Evolutionary conservation across 2,329 filamentous ascomycete species (phyloP).

Genomic region (Neurospora sp.): DNA sequence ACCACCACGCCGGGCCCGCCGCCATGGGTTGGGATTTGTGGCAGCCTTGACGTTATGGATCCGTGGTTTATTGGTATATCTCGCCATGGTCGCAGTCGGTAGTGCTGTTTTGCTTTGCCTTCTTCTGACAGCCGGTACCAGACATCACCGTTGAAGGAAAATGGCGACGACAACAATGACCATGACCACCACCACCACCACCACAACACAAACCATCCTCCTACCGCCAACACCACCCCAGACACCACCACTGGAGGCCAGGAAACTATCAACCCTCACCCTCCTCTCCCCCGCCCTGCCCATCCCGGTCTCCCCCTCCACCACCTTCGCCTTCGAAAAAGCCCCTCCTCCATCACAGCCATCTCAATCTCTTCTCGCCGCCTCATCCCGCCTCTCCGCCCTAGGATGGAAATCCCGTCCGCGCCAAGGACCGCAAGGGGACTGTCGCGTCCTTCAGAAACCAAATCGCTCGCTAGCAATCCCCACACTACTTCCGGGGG

Average conservation of each 20-base stretch:
- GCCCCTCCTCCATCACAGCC: background rate
- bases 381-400: background rate
- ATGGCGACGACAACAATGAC: background rate
- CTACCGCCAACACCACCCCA: background rate
- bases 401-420: background rate
- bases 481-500: background rate
- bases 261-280: background rate
- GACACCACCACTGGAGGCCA: background rate
- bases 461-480: background rate
- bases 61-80: background rate
- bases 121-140: background rate
- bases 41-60: background rate
- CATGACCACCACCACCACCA: background rate
- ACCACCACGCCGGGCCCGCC: background rate
- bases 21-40: background rate
- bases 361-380: background rate
- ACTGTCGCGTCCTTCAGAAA: background rate
- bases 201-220: background rate
- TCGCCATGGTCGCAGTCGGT: background rate
- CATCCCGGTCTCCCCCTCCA: background rate
- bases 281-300: background rate
- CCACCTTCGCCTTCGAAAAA: background rate
- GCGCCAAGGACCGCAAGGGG: background rate
- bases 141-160: background rate
- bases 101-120: background rate